Conservation (phyloP, 108 stramenopile genomes). For the Nitzschia sp. region DNA sequence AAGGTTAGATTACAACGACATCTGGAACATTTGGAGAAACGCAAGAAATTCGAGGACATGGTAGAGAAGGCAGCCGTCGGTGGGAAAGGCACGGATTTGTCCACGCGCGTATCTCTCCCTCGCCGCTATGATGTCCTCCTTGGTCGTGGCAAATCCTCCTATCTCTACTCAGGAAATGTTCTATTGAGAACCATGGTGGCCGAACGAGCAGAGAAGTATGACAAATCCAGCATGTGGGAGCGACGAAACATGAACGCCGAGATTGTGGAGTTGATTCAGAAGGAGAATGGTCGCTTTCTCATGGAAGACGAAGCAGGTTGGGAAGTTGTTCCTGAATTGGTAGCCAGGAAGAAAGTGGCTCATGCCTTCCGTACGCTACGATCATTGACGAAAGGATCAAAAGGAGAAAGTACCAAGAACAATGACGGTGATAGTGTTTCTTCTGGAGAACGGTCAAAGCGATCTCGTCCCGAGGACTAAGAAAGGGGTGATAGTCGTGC, state of each 20-base stretch:
- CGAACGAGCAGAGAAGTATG: not conserved
- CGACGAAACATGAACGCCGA: slow-evolving; percentile 4
- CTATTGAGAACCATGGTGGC: slow-evolving; percentile 16
- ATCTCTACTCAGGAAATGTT: slow-evolving; percentile 23
- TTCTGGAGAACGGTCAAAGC: not conserved
- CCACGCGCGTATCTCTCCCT: not conserved
- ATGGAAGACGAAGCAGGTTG: slow-evolving; percentile 24
- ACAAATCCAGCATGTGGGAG: slow-evolving; percentile 1
- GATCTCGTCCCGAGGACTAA: not conserved
- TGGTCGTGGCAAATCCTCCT: slow-evolving; percentile 25
- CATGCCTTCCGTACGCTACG: slow-evolving; percentile 11
- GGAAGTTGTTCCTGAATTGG: slow-evolving; percentile 8
- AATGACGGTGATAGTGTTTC: not conserved
- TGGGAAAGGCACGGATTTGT: no score
- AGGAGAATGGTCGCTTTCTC: slow-evolving; percentile 18
- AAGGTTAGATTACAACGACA: not conserved
- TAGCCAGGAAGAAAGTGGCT: slow-evolving; percentile 12
- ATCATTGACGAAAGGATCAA: not conserved
- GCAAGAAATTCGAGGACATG: not conserved
- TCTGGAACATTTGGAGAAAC: not conserved
- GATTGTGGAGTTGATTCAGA: slow-evolving; percentile 8
- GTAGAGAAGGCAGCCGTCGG: not conserved
- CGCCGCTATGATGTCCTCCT: slow-evolving; percentile 11
- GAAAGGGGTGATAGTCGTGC: no score
- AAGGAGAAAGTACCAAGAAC: not conserved